Evolutionary conservation across 2,329 filamentous ascomycete genomes (phyloP).

Genomic region (Helotiales sp.): DNA sequence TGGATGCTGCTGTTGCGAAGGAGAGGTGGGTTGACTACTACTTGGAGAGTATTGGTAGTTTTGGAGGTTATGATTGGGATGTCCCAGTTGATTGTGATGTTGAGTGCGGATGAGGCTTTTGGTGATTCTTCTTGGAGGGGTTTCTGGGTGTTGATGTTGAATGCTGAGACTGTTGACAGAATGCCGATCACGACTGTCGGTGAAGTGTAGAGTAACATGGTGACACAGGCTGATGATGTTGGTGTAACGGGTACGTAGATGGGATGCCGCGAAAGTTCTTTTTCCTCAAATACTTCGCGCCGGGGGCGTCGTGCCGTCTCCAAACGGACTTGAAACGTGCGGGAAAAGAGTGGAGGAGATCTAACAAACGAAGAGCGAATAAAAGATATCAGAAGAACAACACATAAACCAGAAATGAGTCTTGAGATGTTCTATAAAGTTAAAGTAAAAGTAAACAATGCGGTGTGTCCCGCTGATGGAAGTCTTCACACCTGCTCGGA

Average conservation of each 20-base stretch:
- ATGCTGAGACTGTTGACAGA: not conserved
- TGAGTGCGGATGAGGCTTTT: not conserved
- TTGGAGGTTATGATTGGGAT: slow-evolving; percentile 10
- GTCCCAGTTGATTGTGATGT: slow-evolving; percentile 4
- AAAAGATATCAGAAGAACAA: not conserved
- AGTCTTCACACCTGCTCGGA: not conserved
- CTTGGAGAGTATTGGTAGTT: slow-evolving; percentile 18
- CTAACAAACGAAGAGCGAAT: not conserved
- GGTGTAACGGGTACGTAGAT: not conserved
- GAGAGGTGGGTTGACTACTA: slow-evolving; percentile 13
- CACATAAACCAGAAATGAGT: not conserved
- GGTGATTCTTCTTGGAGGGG: not conserved
- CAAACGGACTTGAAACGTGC: not conserved
- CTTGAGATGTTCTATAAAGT: not conserved
- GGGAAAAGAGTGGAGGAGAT: not conserved
- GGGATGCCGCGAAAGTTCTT: not conserved
- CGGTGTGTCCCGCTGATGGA: not conserved
- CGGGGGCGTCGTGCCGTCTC: not conserved
- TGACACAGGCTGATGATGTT: not conserved
- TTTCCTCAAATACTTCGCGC: not conserved
- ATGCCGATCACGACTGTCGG: not conserved
- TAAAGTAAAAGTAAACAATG: not conserved
- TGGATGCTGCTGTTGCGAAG: slow-evolving; percentile 16
- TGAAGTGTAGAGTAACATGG: not conserved
- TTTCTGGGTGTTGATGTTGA: not conserved